phyloP scores from a whole-genome alignment of 495 filamentous ascomycete genomes.

The Podospora sp. region DNA sequence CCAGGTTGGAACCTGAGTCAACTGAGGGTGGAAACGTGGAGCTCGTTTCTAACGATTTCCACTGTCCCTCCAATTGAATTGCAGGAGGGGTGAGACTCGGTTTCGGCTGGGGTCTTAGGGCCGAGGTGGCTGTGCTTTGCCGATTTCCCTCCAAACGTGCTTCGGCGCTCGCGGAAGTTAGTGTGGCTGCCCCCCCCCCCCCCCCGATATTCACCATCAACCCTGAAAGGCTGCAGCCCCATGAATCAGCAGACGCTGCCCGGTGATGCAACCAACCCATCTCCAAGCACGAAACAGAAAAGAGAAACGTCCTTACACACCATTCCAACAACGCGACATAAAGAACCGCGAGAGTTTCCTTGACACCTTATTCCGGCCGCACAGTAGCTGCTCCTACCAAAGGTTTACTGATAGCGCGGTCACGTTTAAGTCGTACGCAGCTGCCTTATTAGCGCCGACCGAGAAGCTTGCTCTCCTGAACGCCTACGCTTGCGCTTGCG shows the following conservation, averaged over 20 bases:
- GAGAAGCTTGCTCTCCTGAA: background rate
- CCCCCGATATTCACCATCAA: constrained; percentile 5
- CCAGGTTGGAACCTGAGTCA: background rate
- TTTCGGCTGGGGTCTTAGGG: background rate
- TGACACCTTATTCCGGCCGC: background rate
- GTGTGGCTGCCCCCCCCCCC: background rate
- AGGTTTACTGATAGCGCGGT: background rate
- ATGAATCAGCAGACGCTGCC: constrained; percentile 18
- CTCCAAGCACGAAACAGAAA: constrained; percentile 2
- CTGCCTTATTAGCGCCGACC: constrained; percentile 1
- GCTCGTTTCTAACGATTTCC: background rate
- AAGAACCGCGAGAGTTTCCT: background rate
- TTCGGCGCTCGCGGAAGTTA: background rate
- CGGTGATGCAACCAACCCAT: constrained; percentile 16
- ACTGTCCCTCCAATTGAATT: background rate
- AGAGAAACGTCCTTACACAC: background rate
- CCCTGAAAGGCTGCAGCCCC: constrained; percentile 14
- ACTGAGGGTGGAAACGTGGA: background rate
- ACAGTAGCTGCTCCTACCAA: background rate
- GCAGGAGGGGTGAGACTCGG: background rate
- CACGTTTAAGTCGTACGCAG: background rate
- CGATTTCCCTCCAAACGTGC: constrained; percentile 2
- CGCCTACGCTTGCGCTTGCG: constrained; percentile 5
- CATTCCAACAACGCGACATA: background rate
- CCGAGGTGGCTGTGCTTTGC: background rate